Evolutionary conservation across 768 basidiomycete genomes (phyloP).

Genomic region (Lactarius indigo): DNA sequence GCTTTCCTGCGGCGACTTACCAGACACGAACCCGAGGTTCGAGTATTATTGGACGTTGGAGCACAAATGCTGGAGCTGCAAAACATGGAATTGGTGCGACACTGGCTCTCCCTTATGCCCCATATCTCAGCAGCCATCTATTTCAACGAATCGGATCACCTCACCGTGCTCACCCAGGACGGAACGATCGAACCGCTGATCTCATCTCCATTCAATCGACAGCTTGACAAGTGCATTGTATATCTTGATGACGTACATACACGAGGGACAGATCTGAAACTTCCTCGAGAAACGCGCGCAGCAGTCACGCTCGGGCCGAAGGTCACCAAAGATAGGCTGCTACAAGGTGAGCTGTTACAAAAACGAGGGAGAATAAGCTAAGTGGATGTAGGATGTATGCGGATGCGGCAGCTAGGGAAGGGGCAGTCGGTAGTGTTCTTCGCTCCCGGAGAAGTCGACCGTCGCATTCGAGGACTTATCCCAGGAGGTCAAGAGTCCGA

Average conservation of each 20-base stretch:
- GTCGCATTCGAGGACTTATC: too few relatives aligned
- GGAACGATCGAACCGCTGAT: constrained; percentile 34
- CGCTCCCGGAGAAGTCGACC: too few relatives aligned
- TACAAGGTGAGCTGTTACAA: constrained; percentile 39
- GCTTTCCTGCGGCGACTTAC: constrained; percentile 36
- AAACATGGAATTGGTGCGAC: constrained; percentile 39
- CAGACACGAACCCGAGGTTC: constrained; percentile 36
- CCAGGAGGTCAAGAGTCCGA: too few relatives aligned
- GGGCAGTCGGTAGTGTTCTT: too few relatives aligned
- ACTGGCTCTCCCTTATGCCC: constrained; percentile 38
- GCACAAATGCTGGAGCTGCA: constrained; percentile 53
- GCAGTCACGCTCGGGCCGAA: neutral
- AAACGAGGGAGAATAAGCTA: neutral
- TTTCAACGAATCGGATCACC: constrained; percentile 31
- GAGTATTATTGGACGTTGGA: constrained; percentile 52
- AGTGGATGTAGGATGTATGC: too few relatives aligned
- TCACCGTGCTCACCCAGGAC: constrained; percentile 25
- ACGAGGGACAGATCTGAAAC: neutral
- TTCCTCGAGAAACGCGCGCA: neutral
- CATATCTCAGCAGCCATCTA: constrained; percentile 42
- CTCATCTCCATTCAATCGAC: constrained; percentile 31
- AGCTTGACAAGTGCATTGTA: neutral
- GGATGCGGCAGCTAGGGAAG: too few relatives aligned
- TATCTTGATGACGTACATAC: neutral
- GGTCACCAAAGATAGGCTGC: constrained; percentile 26